These are phyloP conservation scores for Arachnopeziza araneosa DNA, from an alignment of 2,329 filamentous ascomycete species.

Conservation along the genomic window DNA sequence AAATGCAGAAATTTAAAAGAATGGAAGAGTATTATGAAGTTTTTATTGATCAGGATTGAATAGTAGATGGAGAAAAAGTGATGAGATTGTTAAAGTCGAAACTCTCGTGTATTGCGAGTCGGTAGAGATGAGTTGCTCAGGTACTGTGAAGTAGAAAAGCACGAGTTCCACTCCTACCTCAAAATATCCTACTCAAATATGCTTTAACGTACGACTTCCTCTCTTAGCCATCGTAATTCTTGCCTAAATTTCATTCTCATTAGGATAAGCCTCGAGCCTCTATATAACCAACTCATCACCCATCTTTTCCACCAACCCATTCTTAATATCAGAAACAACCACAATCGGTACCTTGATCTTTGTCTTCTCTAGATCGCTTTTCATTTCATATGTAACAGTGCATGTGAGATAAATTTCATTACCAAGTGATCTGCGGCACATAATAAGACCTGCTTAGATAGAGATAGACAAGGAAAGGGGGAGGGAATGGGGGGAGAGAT, in stretches of 20 bases:
- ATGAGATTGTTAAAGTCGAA: no score
- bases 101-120: no score
- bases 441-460: not conserved
- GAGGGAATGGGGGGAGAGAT: no score
- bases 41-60: no score
- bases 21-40: no score
- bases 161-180: not conserved
- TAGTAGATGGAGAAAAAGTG: no score
- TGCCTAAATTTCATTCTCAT: constrained; percentile 9
- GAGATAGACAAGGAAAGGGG: not conserved
- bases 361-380: constrained; percentile 12
- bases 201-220: not conserved
- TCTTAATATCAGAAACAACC: constrained; percentile 5
- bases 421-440: not conserved
- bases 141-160: not conserved
- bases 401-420: constrained; percentile 8
- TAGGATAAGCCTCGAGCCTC: constrained; percentile 9
- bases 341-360: constrained; percentile 11
- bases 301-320: not conserved
- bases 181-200: no score
- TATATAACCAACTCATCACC: constrained; percentile 2
- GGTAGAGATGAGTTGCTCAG: no score
- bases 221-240: not conserved
- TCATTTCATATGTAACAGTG: constrained; percentile 13
- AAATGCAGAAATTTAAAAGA: no score